These are phyloP conservation scores for Prunus mume DNA, from an alignment of 306 rosid species.

Conservation along the genomic window DNA sequence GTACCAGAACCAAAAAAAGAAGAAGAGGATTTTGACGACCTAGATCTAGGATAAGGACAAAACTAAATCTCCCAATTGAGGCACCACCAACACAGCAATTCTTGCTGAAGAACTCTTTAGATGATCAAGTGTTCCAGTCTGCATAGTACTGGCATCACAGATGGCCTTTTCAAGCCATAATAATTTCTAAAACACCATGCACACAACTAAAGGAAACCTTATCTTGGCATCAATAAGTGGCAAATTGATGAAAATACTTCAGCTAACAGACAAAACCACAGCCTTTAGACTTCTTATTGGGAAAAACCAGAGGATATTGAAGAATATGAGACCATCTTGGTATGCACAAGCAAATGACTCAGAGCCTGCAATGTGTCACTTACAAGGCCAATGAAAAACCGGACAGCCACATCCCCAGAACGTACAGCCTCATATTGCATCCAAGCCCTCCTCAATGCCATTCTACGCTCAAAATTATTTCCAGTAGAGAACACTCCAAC, in stretches of 20 bases:
- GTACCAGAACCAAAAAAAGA: neutral
- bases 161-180: neutral
- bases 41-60: neutral
- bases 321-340: slow-evolving; percentile 8
- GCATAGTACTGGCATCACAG: no score
- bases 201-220: neutral
- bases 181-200: neutral
- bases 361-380: slow-evolving; percentile 35
- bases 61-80: neutral
- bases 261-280: neutral
- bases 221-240: neutral
- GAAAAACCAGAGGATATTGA: slow-evolving; percentile 17
- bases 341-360: neutral
- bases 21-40: neutral
- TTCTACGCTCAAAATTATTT: slow-evolving; percentile 88
- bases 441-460: slow-evolving; percentile 97
- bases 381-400: slow-evolving; percentile 96
- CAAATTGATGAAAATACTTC: neutral
- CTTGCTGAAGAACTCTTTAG: no score
- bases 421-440: slow-evolving; percentile 83
- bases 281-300: neutral
- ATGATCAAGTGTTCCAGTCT: no score
- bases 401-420: slow-evolving; percentile 78
- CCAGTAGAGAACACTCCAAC: slow-evolving; percentile 88
- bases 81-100: neutral